A percentile compares a stretch with the other conserved stretches of the same genome.
Conservation (phyloP, 1,139 yeast genomes). For the Taphrina wiesneri region DNA sequence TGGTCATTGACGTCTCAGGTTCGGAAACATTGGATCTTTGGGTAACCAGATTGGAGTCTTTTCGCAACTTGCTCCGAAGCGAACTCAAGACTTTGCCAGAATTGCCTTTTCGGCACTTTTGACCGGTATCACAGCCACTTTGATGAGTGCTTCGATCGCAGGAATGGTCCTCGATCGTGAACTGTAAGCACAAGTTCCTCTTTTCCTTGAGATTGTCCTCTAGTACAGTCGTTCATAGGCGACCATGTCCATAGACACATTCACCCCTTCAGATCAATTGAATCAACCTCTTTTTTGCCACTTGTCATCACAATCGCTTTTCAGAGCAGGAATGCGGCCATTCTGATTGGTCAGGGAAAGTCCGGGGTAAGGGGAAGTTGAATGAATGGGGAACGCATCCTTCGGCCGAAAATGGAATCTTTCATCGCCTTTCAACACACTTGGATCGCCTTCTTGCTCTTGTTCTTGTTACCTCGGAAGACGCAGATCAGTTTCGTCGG, state of each 20-base stretch:
- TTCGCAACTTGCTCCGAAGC: constrained; percentile 58
- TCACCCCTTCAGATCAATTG: background rate
- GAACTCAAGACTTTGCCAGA: constrained; percentile 55
- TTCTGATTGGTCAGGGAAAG: background rate
- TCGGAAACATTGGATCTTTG: constrained; percentile 64
- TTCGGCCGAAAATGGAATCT: too few relatives aligned
- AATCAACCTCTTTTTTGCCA: background rate
- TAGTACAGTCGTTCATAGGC: background rate
- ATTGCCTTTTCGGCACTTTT: constrained; percentile 56
- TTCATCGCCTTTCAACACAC: background rate
- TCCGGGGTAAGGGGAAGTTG: background rate
- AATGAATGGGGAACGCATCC: background rate
- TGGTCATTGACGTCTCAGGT: constrained; percentile 51
- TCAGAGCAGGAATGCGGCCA: background rate
- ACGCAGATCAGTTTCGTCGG: background rate
- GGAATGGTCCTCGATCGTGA: constrained; percentile 58
- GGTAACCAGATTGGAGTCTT: constrained; percentile 68
- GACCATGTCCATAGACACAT: background rate
- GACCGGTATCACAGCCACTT: constrained; percentile 59
- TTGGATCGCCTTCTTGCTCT: background rate
- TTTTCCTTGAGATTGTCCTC: too few relatives aligned
- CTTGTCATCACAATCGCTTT: background rate
- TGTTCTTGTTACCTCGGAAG: background rate
- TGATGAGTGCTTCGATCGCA: constrained; percentile 64
- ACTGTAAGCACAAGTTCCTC: constrained; percentile 5